A percentile compares a stretch with the other conserved stretches of the same genome.
phyloP scores from a whole-genome alignment of 1,139 yeast species.

The Blastobotrys capitulatus region DNA sequence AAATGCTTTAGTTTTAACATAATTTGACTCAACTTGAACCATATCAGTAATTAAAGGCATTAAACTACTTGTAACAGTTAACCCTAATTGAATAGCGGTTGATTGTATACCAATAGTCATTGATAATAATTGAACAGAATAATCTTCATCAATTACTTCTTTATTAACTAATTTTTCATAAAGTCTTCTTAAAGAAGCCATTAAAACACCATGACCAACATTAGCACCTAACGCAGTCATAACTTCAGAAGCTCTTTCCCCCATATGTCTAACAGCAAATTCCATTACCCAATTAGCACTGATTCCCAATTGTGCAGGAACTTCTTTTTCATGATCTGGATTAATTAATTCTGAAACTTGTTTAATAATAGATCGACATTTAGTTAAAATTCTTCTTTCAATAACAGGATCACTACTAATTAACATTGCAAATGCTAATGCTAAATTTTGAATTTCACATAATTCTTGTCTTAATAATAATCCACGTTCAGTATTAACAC shows the following conservation, averaged over 20 bases:
- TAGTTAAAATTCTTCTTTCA: conserved; percentile 61
- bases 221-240: conserved; percentile 84
- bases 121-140: conserved; percentile 26
- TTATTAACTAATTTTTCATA: conserved; percentile 42
- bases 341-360: conserved; percentile 67
- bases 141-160: conserved; percentile 34
- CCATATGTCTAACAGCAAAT: conserved; percentile 58
- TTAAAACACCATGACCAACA: conserved; percentile 77
- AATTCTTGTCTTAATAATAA: conserved; percentile 53
- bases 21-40: conserved; percentile 45
- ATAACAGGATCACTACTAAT: conserved; percentile 44
- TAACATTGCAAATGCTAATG: conserved; percentile 60
- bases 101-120: conserved; percentile 28
- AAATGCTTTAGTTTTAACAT: conserved; percentile 56
- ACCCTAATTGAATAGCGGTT: conserved; percentile 28
- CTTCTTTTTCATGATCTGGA: conserved; percentile 43
- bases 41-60: conserved; percentile 62
- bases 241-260: conserved; percentile 68
- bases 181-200: conserved; percentile 63
- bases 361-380: conserved; percentile 69
- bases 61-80: conserved; percentile 64
- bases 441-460: conserved; percentile 57
- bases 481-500: conserved; percentile 52
- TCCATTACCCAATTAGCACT: conserved; percentile 67
- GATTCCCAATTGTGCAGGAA: conserved; percentile 45